Conservation (phyloP, 208 protist species). For the Novymonas esmeraldas region DNA sequence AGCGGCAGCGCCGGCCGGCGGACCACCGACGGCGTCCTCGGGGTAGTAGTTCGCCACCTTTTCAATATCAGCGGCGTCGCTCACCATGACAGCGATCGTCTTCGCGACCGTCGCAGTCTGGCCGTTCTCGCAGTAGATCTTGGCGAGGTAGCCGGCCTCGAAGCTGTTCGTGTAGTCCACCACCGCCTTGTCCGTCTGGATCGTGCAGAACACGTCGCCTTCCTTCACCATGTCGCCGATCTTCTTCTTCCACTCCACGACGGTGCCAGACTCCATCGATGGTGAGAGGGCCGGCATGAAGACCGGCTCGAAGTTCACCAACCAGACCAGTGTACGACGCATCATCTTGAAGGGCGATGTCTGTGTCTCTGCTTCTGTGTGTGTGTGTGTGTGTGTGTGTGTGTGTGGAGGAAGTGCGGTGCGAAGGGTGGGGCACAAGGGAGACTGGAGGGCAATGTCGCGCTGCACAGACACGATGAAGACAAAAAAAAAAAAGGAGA, state of each 20-base stretch:
- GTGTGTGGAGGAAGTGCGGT: constrained; percentile 7
- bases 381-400: constrained; percentile 16
- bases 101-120: constrained; percentile 73
- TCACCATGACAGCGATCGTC: constrained; percentile 90
- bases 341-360: constrained; percentile 46
- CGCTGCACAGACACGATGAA: not conserved
- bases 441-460: not conserved
- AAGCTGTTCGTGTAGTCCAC: constrained; percentile 96
- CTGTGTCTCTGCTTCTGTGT: not conserved
- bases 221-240: constrained; percentile 92
- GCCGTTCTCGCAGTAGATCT: constrained; percentile 92
- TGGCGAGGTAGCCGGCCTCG: constrained; percentile 94
- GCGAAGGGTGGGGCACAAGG: not conserved
- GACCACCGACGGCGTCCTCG: constrained; percentile 35
- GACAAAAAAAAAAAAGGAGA: not conserved
- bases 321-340: constrained; percentile 63
- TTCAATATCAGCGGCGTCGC: constrained; percentile 75
- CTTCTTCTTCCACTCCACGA: constrained; percentile 93
- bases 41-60: constrained; percentile 61
- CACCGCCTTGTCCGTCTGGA: constrained; percentile 98
- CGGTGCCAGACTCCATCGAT: constrained; percentile 85
- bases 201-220: constrained; percentile 93
- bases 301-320: constrained; percentile 76
- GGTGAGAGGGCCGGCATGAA: constrained; percentile 92
- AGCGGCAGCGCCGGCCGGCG: constrained; percentile 22